Conservation (phyloP, 306 rosid species). For the Psophocarpus tetragonolobus region DNA sequence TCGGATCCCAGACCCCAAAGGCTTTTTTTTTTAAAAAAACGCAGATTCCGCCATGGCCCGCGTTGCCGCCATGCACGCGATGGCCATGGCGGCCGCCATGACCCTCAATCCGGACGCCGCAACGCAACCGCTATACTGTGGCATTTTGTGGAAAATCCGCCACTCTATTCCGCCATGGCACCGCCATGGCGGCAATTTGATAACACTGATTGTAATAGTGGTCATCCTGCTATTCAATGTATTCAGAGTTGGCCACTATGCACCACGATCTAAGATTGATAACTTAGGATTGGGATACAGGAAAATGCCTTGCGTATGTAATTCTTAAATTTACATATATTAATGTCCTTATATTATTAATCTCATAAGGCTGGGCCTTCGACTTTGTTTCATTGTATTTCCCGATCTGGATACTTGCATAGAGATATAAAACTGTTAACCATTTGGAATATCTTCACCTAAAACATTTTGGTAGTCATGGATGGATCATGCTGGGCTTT, state of each 20-base stretch:
- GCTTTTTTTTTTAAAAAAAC: no score
- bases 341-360: conserved; percentile 7
- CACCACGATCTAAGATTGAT: neutral
- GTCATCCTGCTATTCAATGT: neutral
- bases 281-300: neutral
- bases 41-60: no score
- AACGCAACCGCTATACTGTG: no score
- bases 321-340: neutral
- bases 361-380: neutral
- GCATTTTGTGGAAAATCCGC: no score
- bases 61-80: no score
- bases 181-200: no score
- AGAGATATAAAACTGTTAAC: neutral
- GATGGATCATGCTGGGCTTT: neutral
- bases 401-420: conserved; percentile 16
- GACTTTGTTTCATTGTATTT: neutral
- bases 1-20: no score
- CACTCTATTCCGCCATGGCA: no score
- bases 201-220: no score
- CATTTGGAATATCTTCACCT: neutral
- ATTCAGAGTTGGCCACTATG: neutral
- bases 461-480: neutral
- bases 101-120: no score
- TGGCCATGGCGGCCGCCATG: no score
- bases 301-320: neutral